Percentiles rank a stretch among this genome's conserved stretches.
phyloP scores from a whole-genome alignment of 805 yeast genomes.

The Candida michaelii region DNA sequence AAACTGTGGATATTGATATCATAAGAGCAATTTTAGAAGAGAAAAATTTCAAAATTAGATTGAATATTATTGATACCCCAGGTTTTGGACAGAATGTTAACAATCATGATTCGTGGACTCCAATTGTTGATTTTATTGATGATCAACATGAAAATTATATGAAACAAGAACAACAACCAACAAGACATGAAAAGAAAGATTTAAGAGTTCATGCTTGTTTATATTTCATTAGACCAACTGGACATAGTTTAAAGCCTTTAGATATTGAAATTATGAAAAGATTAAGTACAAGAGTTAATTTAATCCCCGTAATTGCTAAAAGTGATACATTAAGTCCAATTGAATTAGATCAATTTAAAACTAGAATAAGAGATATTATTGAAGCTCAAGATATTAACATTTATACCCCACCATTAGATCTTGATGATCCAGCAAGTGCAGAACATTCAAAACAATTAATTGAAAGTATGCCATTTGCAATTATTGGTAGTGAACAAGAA shows the following conservation, averaged over 20 bases:
- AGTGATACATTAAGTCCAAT: slow-evolving; percentile 78
- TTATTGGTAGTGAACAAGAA: slow-evolving; percentile 75
- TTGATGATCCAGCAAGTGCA: slow-evolving; percentile 70
- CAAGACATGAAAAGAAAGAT: slow-evolving; percentile 64
- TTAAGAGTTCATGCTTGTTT: slow-evolving; percentile 87
- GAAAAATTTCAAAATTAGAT: slow-evolving; percentile 71
- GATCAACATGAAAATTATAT: slow-evolving; percentile 85
- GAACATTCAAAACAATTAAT: slow-evolving; percentile 79
- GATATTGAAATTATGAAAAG: slow-evolving; percentile 89
- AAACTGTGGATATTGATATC: slow-evolving; percentile 77
- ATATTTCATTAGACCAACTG: slow-evolving; percentile 89
- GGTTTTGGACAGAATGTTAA: slow-evolving; percentile 92
- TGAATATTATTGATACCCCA: slow-evolving; percentile 87
- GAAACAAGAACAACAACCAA: slow-evolving; percentile 94
- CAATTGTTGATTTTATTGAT: slow-evolving; percentile 83
- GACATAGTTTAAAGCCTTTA: slow-evolving; percentile 81
- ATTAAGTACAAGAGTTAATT: slow-evolving; percentile 73
- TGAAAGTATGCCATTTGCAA: slow-evolving; percentile 84
- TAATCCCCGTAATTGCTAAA: slow-evolving; percentile 87
- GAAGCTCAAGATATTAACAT: slow-evolving; percentile 81
- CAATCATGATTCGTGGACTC: slow-evolving; percentile 83
- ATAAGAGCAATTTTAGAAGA: slow-evolving; percentile 81
- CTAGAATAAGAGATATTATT: slow-evolving; percentile 76
- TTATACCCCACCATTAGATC: slow-evolving; percentile 80
- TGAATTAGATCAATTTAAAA: slow-evolving; percentile 68